Conservation (phyloP, 2,329 filamentous ascomycete species). For the Diaporthe helianthi region DNA sequence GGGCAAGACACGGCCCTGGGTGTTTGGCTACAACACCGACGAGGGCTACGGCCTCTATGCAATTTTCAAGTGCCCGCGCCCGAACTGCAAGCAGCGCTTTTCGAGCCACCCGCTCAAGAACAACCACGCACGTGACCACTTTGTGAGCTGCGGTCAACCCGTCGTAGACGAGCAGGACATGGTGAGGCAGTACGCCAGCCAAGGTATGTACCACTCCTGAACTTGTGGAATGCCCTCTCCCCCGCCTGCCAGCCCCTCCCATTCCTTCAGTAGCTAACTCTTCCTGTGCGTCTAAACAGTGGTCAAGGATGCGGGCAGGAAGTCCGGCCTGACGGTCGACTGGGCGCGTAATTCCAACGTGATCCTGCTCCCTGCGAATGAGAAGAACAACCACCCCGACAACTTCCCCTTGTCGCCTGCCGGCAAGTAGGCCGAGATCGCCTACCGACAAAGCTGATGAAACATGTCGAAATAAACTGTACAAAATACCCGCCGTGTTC, state of each 20-base stretch:
- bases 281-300: not conserved
- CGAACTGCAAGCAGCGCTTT: not conserved
- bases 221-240: not conserved
- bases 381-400: not conserved
- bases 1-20: conserved; percentile 3
- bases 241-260: too few species aligned
- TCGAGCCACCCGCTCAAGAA: not conserved
- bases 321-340: conserved; percentile 3
- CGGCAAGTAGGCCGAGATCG: not conserved
- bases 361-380: not conserved
- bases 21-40: not conserved
- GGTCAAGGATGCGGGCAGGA: conserved; percentile 1
- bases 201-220: not conserved
- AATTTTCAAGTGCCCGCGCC: not conserved
- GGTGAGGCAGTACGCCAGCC: not conserved
- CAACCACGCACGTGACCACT: not conserved
- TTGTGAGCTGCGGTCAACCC: not conserved
- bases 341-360: not conserved
- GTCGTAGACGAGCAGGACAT: not conserved
- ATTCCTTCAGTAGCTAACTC: not conserved
- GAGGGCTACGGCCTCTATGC: conserved; percentile 12
- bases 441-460: not conserved
- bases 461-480: not conserved
- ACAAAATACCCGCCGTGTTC: not conserved
- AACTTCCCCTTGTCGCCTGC: not conserved